Conservation (phyloP, 805 yeast genomes). For the Wickerhamiella shivajii region DNA sequence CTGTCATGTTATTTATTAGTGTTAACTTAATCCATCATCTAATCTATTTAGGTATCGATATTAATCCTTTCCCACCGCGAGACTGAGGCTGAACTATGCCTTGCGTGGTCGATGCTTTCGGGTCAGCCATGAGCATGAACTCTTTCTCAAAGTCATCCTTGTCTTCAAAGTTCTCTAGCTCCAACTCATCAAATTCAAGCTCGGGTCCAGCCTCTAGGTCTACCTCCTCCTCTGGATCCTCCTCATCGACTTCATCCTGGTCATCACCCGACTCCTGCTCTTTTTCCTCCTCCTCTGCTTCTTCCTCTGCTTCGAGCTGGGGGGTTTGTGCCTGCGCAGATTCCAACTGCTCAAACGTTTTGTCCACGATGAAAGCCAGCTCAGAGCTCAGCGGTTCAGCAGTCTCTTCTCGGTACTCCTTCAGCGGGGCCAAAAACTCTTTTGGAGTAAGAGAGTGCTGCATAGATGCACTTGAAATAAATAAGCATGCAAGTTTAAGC, state of each 20-base stretch:
- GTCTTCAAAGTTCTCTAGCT: not conserved
- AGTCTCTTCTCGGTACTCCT: not conserved
- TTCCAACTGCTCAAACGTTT: too few relatives aligned
- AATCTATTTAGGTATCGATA: too few relatives aligned
- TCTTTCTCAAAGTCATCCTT: not conserved
- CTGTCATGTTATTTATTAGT: too few relatives aligned
- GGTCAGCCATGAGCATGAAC: not conserved
- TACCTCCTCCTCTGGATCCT: not conserved
- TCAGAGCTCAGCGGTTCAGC: not conserved
- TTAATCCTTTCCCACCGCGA: too few relatives aligned
- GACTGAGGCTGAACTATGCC: too few relatives aligned
- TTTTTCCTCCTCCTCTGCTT: slow-evolving; percentile 1
- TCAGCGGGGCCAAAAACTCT: not conserved
- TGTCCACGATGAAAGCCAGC: too few relatives aligned
- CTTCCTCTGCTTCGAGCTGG: not conserved
- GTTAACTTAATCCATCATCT: too few relatives aligned
- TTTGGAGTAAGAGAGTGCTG: too few relatives aligned
- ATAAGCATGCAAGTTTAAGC: slow-evolving; percentile 6
- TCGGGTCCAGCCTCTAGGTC: slow-evolving; percentile 1
- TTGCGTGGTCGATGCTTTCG: not conserved
- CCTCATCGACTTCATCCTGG: slow-evolving; percentile 3
- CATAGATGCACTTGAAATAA: not conserved
- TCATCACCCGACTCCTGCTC: not conserved
- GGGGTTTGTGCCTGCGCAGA: not conserved
- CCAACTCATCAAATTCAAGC: not conserved